Percentiles rank a stretch among this genome's conserved stretches.
Evolutionary conservation across 2,329 filamentous ascomycete genomes (phyloP).

Genomic region (Allantophomopsis cytisporea): DNA sequence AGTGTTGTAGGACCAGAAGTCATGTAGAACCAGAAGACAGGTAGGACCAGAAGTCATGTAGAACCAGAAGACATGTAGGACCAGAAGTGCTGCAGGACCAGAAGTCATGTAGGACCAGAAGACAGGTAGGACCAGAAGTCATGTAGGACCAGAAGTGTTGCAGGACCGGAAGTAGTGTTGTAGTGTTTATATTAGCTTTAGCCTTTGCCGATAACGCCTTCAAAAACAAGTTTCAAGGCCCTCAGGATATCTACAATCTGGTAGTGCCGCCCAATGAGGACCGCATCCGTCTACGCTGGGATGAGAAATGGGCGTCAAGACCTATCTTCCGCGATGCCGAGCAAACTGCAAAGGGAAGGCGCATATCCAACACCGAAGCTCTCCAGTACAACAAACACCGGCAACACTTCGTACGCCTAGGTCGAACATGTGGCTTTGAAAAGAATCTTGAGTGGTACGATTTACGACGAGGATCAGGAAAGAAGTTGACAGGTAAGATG

Average conservation of each 20-base stretch:
- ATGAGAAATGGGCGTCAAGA: constrained; percentile 8
- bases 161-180: no score
- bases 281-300: constrained; percentile 10
- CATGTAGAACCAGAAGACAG: no score
- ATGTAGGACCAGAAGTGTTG: no score
- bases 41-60: no score
- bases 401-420: constrained; percentile 21
- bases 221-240: constrained; percentile 9
- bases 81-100: no score
- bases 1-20: no score
- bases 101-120: no score
- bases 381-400: constrained; percentile 26
- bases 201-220: constrained; percentile 13
- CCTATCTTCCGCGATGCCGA: constrained; percentile 13
- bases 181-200: constrained; percentile 12
- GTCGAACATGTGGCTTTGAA: constrained; percentile 11
- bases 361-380: constrained; percentile 9
- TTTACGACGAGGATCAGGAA: constrained; percentile 10
- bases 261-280: constrained; percentile 8
- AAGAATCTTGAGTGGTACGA: constrained; percentile 15
- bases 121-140: no score
- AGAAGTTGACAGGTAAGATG: constrained; percentile 13
- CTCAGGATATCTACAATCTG: constrained; percentile 13
- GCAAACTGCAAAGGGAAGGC: constrained; percentile 4
- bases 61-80: no score